Evolutionary conservation across 257 asterid species (phyloP), one percentile per base, ranked within the genome.

Genomic region (Knoxia roxburghii): DNA sequence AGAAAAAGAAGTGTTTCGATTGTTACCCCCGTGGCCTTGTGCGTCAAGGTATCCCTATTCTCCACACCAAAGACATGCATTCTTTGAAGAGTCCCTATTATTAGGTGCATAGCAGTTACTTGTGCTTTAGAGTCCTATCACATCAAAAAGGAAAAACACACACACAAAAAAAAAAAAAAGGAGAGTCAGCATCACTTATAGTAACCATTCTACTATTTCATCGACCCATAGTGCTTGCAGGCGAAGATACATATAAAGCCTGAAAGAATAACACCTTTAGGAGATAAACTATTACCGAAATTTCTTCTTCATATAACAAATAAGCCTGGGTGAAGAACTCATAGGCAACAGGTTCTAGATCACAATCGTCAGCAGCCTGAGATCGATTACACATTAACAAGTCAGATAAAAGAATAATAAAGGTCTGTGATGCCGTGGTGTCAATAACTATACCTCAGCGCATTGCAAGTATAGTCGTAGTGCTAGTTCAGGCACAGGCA

Each of bases 251-350:
- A 75, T 65, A 57, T 33, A 63, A 43, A 49, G 17, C 59, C 35
- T 6, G 12, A 43, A 29, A 33, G 8, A 41, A 10, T 5, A 30
- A 48, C 12, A 13, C 13, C 2, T 49, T 11, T 49, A 33, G 61
- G 26, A 32, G 30, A 50, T 33, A 51, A 51, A 18, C 5, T 57
- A 54, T 71, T 85, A 94, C 99, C 86, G 96, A 77, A 71, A 90
- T 87, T 82, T 94, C 99, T 82, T 94, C 99, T 78, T 94, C 99
- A 60, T 94, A 94, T 69, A 94, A 79, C 78, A 94, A 83, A 83
- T 94, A 94, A 59, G 98, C 99, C 81, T 94, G 96, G 45, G 99
- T 94, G 79, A 94, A 94, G 73, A 94, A 90, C 79, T 94, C 99
- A 68, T 94, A 94, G 68, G 99, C 99, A 33, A 94, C 96, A 68